Base-by-base conservation (phyloP, 257 asterid genomes). In the Fraxinus anomala region DNA sequence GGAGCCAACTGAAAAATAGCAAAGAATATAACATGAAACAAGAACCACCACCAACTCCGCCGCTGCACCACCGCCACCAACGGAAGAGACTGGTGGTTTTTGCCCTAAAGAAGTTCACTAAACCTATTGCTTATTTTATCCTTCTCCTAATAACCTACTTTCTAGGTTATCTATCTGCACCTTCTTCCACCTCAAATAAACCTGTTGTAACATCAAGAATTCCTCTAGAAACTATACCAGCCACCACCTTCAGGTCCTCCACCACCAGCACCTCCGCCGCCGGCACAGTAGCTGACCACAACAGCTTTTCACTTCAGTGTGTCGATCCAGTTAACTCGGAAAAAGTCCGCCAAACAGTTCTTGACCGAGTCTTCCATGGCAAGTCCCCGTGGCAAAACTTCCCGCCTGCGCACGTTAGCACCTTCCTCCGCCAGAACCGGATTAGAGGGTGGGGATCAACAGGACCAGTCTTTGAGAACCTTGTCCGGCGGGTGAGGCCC, bases 361-460 rank as follows among this genome's bases (percentile, higher is more conserved):
- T 87, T 2, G 80, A 85, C 21, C 82, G 83, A 1, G 93, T 89
- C 10, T 90, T 90, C 86, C 83, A 83, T 79, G 88, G 87, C 36
- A 82, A 81, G 66, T 87, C 91, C 1, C 96, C 96, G 0, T 90
- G 90, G 89, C 72, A 82, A 24, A 76, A 80, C 16, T 90, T 90
- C 73, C 96, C 96, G 13, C 96, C 93, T 2, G 5, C 77, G 24
- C 86, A 87, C 76, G 81, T 78, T 4, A 10, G 68, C 36, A 68
- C 68, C 61, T 74, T 89, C 30, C 84, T 90, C 28, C 66, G 70
- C 28, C 68, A 71, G 26, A 88, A 74, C 40, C 81, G 88, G 84
- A 80, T 73, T 70, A 86, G 80, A 33, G 93, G 96, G 0, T 89
- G 96, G 96, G 96, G 93, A 6, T 91, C 96, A 0, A 78, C 79